Evolutionary conservation across 2,329 filamentous ascomycete species (phyloP).

Genomic region (Trichoderma pleuroti): DNA sequence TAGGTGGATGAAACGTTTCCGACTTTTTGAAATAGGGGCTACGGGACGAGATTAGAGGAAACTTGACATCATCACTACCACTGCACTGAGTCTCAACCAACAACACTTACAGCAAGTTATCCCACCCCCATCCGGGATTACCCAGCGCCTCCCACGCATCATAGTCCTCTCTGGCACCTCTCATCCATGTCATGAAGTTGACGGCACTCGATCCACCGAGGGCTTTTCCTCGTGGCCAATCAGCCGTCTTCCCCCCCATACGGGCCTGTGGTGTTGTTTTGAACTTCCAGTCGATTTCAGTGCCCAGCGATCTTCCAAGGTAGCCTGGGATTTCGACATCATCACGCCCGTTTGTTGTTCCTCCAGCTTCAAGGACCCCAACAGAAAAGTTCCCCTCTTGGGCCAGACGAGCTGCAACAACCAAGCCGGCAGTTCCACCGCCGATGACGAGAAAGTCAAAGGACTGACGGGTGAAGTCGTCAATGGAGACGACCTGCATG

Average conservation of each 20-base stretch:
- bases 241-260: conserved; percentile 37
- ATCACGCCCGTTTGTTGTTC: conserved; percentile 28
- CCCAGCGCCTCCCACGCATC: conserved; percentile 57
- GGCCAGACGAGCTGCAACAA: conserved; percentile 46
- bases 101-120: conserved; percentile 36
- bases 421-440: conserved; percentile 54
- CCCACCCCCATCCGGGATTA: conserved; percentile 57
- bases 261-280: conserved; percentile 38
- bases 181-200: conserved; percentile 56
- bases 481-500: conserved; percentile 13
- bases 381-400: conserved; percentile 32
- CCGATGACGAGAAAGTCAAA: conserved; percentile 46
- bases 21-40: conserved; percentile 51
- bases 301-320: conserved; percentile 36
- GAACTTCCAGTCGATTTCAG: conserved; percentile 41
- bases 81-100: background rate
- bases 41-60: background rate
- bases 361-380: conserved; percentile 34
- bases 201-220: conserved; percentile 62
- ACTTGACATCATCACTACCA: background rate
- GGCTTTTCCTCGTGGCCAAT: conserved; percentile 45
- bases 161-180: conserved; percentile 46
- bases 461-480: conserved; percentile 25
- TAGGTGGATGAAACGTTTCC: conserved; percentile 45
- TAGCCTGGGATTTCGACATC: conserved; percentile 40